A percentile compares a stretch with the other conserved stretches of the same genome.
Conservation (phyloP, 2,329 filamentous ascomycete genomes). For the Thelonectria blattea region DNA sequence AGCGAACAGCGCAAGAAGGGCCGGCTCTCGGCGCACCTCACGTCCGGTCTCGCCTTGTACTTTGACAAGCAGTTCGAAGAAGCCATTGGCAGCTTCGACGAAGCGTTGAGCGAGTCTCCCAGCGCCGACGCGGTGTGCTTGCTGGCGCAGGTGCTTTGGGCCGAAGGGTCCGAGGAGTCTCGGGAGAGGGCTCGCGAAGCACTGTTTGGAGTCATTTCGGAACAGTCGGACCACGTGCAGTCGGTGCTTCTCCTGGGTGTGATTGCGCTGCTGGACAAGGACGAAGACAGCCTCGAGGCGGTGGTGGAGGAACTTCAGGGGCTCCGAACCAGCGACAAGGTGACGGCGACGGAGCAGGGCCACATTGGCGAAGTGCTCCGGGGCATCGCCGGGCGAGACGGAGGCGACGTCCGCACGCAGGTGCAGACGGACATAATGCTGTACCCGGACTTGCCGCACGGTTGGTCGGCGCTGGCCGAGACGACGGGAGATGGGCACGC, state of each 20-base stretch:
- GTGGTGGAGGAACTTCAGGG: conserved; percentile 78
- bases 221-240: conserved; percentile 75
- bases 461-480: conserved; percentile 78
- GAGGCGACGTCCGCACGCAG: conserved; percentile 64
- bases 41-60: conserved; percentile 83
- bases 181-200: conserved; percentile 77
- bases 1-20: conserved; percentile 70
- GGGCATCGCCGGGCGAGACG: conserved; percentile 66
- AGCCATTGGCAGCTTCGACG: conserved; percentile 80
- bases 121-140: conserved; percentile 84
- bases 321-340: conserved; percentile 70
- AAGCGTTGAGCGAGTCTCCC: conserved; percentile 77
- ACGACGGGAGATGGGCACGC: conserved; percentile 59
- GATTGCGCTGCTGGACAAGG: conserved; percentile 81
- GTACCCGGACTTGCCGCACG: conserved; percentile 76
- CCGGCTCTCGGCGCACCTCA: conserved; percentile 83
- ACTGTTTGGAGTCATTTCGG: conserved; percentile 81
- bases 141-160: conserved; percentile 91
- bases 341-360: conserved; percentile 68
- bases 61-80: conserved; percentile 69
- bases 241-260: conserved; percentile 83
- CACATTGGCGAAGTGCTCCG: conserved; percentile 77
- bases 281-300: conserved; percentile 79
- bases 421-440: conserved; percentile 81
- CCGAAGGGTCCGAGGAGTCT: conserved; percentile 77